Evolutionary conservation across 2,329 filamentous ascomycete species (phyloP), one percentile per base, ranked within the genome.

Genomic region (Hymenoscyphus scutula): DNA sequence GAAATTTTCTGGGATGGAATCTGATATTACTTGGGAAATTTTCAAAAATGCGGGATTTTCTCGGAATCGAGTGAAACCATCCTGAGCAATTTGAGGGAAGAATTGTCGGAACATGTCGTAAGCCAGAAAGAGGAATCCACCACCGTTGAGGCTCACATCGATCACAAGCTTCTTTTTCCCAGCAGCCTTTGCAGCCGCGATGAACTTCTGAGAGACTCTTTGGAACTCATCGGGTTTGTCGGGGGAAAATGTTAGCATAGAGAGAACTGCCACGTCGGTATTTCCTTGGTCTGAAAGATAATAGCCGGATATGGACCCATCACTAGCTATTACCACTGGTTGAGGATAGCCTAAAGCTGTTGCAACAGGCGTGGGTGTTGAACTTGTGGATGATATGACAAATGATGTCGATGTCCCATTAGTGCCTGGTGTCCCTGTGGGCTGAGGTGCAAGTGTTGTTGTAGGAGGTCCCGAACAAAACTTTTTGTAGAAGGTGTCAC

Each of bases 161-260:
- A 89, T 82, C 55, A 89, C 77, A 5, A 89, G 76, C 70, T 82
- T 84, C 11, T 76, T 81, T 69, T 84, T 85, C 2, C 78, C 76
- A 0, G 75, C 74, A 2, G 72, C 65, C 56, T 78, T 77, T 15
- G 78, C 78, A 30, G 75, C 73, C 0, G 75, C 71, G 19, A 86
- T 74, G 65, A 85, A 76, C 4, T 72, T 66, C 34, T 66, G 58
- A 5, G 57, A 59, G 3, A 63, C 56, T 6, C 51, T n/a, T 48
- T 68, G 67, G 56, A 67, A 68, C 29, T 67, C 64, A 11, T 54
- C 45, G 5, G 62, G 60, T 15, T 55, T 54, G 27, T 57, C 32
- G 6, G 62, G 58, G 13, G 53, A 53, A 25, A 65, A 65, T 11
- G 41, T 55, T 10, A 63, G 55, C 19, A 67, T 25, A 15, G 30